Percentiles rank a stretch among this genome's conserved stretches.
Evolutionary conservation across 2,329 filamentous ascomycete species (phyloP).

Genomic region (Monilinia polystroma): DNA sequence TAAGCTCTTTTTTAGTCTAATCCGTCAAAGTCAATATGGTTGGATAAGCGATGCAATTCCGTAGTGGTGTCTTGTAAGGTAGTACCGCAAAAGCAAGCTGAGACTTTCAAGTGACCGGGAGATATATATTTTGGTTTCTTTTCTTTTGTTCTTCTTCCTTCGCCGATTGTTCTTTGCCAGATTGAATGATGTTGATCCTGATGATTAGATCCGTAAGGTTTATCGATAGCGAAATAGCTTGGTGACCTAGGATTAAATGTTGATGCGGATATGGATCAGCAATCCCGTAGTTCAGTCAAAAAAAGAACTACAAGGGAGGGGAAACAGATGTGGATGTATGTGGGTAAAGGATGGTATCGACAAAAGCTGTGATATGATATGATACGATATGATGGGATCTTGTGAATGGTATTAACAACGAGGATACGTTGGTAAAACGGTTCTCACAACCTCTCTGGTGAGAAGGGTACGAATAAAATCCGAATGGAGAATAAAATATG

Average conservation of each 20-base stretch:
- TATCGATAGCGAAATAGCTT: constrained; percentile 13
- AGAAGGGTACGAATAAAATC: neutral
- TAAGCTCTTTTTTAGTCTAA: constrained; percentile 17
- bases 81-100: constrained; percentile 11
- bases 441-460: neutral
- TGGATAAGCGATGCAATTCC: constrained; percentile 5
- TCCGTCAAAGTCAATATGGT: constrained; percentile 1
- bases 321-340: constrained; percentile 1
- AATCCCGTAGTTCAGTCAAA: constrained; percentile 7
- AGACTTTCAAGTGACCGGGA: constrained; percentile 12
- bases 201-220: constrained; percentile 17
- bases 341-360: constrained; percentile 13
- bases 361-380: neutral
- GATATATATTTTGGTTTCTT: neutral
- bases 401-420: constrained; percentile 12
- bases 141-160: neutral
- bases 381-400: constrained; percentile 14
- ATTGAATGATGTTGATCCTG: neutral
- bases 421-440: constrained; percentile 6
- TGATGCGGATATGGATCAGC: constrained; percentile 23
- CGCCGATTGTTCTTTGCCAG: neutral
- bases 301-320: constrained; percentile 5
- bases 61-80: constrained; percentile 3
- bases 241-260: neutral
- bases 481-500: constrained; percentile 8